Base-by-base conservation (phyloP, 2,329 filamentous ascomycete species). In the Aureobasidium sp. region DNA sequence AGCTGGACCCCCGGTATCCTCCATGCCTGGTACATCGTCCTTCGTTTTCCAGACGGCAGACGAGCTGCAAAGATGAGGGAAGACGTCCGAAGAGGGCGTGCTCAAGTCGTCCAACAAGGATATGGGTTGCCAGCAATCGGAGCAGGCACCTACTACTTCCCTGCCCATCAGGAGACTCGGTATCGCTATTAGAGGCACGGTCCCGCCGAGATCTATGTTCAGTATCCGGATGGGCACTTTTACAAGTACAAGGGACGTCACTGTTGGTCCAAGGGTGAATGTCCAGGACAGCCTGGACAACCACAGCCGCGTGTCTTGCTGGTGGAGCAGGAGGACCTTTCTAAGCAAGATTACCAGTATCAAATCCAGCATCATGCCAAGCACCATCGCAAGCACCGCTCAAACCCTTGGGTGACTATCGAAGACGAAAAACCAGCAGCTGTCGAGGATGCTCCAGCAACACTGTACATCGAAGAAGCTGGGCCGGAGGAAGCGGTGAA, bases 21-120 rank as follows among this genome's bases (percentile, higher is more conserved):
- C 12, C 49, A 63, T 24, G 62, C 62, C 24, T 63, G 62, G 62
- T 63, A 60, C 49, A 60, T 63, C 40, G 60, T 63, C 22, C 47
- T 63, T 15, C 54, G 62, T n/a, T 54, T 37, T 15, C 56, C 62
- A 15, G 54, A 59, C 12, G 53, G 53, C 52, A 57, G 58, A 17
- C 35, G 39, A 8, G 37, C 52, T 31, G 27, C 37, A 19, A 11
- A 22, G 11, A 17, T 37, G 37, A 56, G 52, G 22, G 37, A 33
- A 6, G 39, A 42, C 12, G 24, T 47, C 17, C 37, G 42, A 29
- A 14, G n/a, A 35, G 19, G 54, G 2, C 40, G 40, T 48, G 54
- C 19, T 14, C 3, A 9, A 4, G 29, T 37, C 8, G 54, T 19
- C 1, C 29, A 35, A 7, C 54, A 24, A 58, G 17, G 8, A n/a